Evolutionary conservation across 495 filamentous ascomycete species (phyloP).

Genomic region (Penicillium lagena): DNA sequence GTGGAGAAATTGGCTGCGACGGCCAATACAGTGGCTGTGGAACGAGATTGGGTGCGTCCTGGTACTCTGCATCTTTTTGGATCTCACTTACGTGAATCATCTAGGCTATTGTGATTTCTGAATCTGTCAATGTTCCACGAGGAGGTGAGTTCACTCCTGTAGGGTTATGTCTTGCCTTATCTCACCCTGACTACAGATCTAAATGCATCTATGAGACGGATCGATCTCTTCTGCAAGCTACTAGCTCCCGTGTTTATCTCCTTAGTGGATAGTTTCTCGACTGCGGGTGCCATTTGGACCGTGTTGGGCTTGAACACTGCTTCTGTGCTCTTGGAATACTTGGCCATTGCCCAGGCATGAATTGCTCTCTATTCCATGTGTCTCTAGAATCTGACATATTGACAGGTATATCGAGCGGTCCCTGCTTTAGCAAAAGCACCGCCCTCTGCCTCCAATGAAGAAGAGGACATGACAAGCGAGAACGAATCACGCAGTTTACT

Average conservation of each 20-base stretch:
- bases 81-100: not conserved
- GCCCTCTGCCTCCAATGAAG: not conserved
- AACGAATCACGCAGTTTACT: not conserved
- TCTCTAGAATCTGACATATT: not conserved
- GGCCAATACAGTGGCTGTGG: constrained; percentile 56
- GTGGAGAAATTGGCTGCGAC: constrained; percentile 49
- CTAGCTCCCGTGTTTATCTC: constrained; percentile 55
- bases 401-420: constrained; percentile 33
- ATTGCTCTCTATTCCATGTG: not conserved
- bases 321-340: constrained; percentile 48
- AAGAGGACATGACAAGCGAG: not conserved
- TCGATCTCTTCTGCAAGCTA: constrained; percentile 69
- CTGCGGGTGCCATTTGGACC: constrained; percentile 41
- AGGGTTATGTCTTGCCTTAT: not conserved
- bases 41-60: constrained; percentile 56
- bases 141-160: constrained; percentile 18
- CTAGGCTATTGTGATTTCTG: constrained; percentile 39
- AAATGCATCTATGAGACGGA: constrained; percentile 62
- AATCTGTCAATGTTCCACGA: constrained; percentile 24
- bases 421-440: constrained; percentile 24
- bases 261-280: constrained; percentile 39
- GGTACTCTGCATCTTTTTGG: not conserved
- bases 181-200: constrained; percentile 19
- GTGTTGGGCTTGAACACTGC: constrained; percentile 31
- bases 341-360: constrained; percentile 47